A percentile compares a stretch with the other conserved stretches of the same genome.
Evolutionary conservation across 2,329 filamentous ascomycete species (phyloP).

Genomic region (Hypoxylon sp.): DNA sequence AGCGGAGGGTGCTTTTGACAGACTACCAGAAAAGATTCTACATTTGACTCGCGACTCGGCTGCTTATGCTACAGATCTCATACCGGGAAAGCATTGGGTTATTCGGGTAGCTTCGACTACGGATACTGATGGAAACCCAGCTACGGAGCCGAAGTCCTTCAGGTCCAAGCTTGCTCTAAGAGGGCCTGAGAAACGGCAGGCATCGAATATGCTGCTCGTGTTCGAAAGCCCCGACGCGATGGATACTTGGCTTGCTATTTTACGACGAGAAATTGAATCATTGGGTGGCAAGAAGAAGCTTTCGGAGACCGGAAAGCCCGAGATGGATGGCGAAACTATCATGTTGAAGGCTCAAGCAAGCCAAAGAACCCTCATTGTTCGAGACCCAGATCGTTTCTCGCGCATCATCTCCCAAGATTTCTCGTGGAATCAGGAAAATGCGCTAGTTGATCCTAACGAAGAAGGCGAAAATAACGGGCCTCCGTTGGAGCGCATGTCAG

Average conservation of each 20-base stretch:
- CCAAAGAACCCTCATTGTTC: conserved; percentile 58
- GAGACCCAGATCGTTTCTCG: conserved; percentile 58
- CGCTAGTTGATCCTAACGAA: conserved; percentile 39
- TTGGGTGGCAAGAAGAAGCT: conserved; percentile 72
- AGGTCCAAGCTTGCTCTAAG: conserved; percentile 72
- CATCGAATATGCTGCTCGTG: conserved; percentile 74
- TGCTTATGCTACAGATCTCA: conserved; percentile 81
- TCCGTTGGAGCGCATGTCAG: conserved; percentile 46
- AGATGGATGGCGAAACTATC: conserved; percentile 50
- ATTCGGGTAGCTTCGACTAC: conserved; percentile 75
- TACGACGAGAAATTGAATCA: conserved; percentile 75
- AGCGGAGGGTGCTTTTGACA: conserved; percentile 73
- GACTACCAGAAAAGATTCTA: conserved; percentile 77
- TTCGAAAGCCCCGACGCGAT: conserved; percentile 77
- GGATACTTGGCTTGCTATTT: conserved; percentile 75
- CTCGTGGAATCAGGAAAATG: conserved; percentile 45
- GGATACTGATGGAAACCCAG: conserved; percentile 63
- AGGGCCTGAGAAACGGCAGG: conserved; percentile 62
- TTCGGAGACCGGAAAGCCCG: conserved; percentile 66
- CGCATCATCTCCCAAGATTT: conserved; percentile 50
- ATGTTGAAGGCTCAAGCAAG: conserved; percentile 52
- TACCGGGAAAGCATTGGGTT: conserved; percentile 83
- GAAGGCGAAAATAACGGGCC: conserved; percentile 43
- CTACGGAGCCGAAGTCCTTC: conserved; percentile 65
- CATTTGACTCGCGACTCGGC: conserved; percentile 78